These are phyloP conservation scores for Daedaleopsis sinensis DNA, from an alignment of 768 basidiomycete genomes.

Conservation along the genomic window DNA sequence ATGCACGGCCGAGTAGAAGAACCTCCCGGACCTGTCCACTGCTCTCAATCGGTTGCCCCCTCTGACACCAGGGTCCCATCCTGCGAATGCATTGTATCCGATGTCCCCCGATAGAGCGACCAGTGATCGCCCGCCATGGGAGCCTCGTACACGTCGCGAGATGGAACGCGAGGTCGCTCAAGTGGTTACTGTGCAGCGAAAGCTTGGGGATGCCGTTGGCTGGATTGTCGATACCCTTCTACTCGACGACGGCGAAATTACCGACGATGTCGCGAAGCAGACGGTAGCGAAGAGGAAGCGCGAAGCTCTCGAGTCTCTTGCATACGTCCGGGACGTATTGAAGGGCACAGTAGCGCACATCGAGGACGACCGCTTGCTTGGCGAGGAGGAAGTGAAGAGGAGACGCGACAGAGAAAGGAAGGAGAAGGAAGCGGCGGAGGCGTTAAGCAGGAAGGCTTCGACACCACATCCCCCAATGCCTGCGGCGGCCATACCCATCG, in stretches of 20 bases:
- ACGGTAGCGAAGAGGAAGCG: constrained; percentile 47
- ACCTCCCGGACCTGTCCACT: constrained; percentile 81
- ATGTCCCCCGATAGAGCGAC: constrained; percentile 59
- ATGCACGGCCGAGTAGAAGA: constrained; percentile 51
- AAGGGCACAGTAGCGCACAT: constrained; percentile 51
- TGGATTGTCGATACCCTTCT: constrained; percentile 77
- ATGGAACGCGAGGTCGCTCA: constrained; percentile 64
- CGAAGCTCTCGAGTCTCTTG: constrained; percentile 75
- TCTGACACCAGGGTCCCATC: constrained; percentile 34
- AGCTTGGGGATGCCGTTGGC: constrained; percentile 66
- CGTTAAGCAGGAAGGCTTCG: constrained; percentile 15
- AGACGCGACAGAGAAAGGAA: constrained; percentile 29
- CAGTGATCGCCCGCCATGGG: constrained; percentile 69
- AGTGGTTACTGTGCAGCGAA: constrained; percentile 59
- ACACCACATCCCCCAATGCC: constrained; percentile 26
- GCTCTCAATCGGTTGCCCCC: constrained; percentile 61
- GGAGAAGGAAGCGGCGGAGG: constrained; percentile 27
- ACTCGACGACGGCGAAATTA: constrained; percentile 51
- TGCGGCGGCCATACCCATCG: constrained; percentile 25
- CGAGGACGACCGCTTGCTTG: constrained; percentile 68
- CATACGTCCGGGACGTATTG: constrained; percentile 78
- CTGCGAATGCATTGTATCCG: constrained; percentile 56
- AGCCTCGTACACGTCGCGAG: constrained; percentile 68
- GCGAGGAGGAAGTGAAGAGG: constrained; percentile 52
- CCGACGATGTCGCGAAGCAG: constrained; percentile 42